Evolutionary conservation across 2,329 filamentous ascomycete genomes (phyloP).

Genomic region (Sarocladium kiliense): DNA sequence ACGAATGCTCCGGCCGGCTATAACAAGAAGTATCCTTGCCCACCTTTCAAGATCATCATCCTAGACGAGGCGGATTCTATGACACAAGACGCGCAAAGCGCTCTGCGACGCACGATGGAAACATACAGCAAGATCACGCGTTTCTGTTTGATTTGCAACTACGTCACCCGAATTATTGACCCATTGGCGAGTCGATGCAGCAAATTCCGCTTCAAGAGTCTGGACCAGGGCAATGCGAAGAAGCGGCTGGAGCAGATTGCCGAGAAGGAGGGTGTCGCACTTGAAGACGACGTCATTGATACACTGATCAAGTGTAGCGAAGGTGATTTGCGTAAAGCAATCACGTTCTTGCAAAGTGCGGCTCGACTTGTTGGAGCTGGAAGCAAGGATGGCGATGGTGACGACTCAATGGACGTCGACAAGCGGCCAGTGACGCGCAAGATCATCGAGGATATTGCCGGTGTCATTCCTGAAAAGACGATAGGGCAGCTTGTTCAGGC

Average conservation of each 20-base stretch:
- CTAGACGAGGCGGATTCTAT: slow-evolving; percentile 98
- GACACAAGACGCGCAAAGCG: slow-evolving; percentile 96
- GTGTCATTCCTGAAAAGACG: slow-evolving; percentile 76
- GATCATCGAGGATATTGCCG: slow-evolving; percentile 90
- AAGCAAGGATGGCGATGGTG: slow-evolving; percentile 44
- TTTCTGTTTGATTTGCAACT: slow-evolving; percentile 98
- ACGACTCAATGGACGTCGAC: slow-evolving; percentile 58
- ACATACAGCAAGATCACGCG: slow-evolving; percentile 94
- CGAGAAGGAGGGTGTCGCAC: slow-evolving; percentile 64
- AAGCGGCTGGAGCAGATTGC: slow-evolving; percentile 80
- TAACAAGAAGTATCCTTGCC: slow-evolving; percentile 76
- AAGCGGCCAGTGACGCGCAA: slow-evolving; percentile 64
- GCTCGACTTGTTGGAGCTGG: slow-evolving; percentile 75
- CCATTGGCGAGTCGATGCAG: slow-evolving; percentile 88
- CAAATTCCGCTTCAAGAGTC: slow-evolving; percentile 96
- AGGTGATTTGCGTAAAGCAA: slow-evolving; percentile 91
- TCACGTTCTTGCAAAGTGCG: slow-evolving; percentile 94
- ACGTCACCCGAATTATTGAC: slow-evolving; percentile 96
- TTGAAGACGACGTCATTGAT: slow-evolving; percentile 77
- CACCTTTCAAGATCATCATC: slow-evolving; percentile 98
- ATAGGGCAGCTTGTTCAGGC: slow-evolving; percentile 67
- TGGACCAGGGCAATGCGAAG: slow-evolving; percentile 81
- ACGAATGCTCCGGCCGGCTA: slow-evolving; percentile 70
- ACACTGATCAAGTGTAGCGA: slow-evolving; percentile 83
- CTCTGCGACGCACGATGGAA: slow-evolving; percentile 94